Percentiles rank a stretch among this genome's conserved stretches.
Conservation (phyloP, 148 eudicot genomes). For the Polygonum maritimum region DNA sequence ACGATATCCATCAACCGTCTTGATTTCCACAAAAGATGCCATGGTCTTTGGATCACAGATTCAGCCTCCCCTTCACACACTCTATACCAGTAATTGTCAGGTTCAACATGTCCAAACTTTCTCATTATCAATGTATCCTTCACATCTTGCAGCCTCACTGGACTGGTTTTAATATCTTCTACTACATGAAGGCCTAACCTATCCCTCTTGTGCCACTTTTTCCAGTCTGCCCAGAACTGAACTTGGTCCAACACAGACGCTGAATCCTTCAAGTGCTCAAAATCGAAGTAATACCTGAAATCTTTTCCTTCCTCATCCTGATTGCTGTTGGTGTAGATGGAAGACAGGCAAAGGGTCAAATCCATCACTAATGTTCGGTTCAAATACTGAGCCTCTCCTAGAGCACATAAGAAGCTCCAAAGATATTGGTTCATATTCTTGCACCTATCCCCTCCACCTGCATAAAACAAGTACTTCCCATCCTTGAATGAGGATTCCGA, state of each 20-base stretch:
- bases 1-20: slow-evolving; percentile 82
- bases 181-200: slow-evolving; percentile 47
- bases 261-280: slow-evolving; percentile 84
- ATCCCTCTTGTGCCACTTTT: slow-evolving; percentile 60
- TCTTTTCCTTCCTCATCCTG: slow-evolving; percentile 86
- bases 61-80: slow-evolving; percentile 96
- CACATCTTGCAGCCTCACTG: slow-evolving; percentile 54
- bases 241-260: slow-evolving; percentile 72
- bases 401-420: slow-evolving; percentile 92
- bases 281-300: slow-evolving; percentile 88
- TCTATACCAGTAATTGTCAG: slow-evolving; percentile 91
- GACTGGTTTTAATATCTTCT: slow-evolving; percentile 66
- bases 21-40: slow-evolving; percentile 97
- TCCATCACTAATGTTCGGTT: slow-evolving; percentile 93
- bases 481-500: slow-evolving; percentile 55
- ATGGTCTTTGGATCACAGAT: slow-evolving; percentile 73
- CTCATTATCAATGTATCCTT: slow-evolving; percentile 67
- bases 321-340: slow-evolving; percentile 51
- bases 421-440: slow-evolving; percentile 90
- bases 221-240: slow-evolving; percentile 85
- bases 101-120: slow-evolving; percentile 81
- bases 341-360: slow-evolving; percentile 62
- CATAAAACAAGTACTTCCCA: slow-evolving; percentile 64
- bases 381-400: slow-evolving; percentile 95
- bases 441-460: slow-evolving; percentile 85